A percentile compares a stretch with the other conserved stretches of the same genome.
These are phyloP conservation scores for Eragrostis curvula DNA, from an alignment of 176 grass and related monocot species.

Conservation along the genomic window DNA sequence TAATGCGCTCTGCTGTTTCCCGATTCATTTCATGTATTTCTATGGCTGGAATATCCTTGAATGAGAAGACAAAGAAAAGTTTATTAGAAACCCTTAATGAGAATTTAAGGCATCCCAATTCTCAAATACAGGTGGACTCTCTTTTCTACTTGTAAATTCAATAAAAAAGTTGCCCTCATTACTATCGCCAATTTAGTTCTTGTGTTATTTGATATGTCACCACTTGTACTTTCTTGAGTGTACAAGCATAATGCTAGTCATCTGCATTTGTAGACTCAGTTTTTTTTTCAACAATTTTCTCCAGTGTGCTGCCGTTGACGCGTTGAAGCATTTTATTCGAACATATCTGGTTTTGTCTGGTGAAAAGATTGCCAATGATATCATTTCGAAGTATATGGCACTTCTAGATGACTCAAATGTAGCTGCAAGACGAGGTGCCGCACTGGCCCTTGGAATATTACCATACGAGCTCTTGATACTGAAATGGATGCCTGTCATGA, in stretches of 20 bases:
- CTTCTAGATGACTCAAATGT: constrained; percentile 94
- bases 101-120: constrained; percentile 92
- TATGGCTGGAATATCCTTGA: constrained; percentile 74
- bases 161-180: neutral
- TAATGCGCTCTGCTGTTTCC: constrained; percentile 91
- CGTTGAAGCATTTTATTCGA: constrained; percentile 88
- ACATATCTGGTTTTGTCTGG: constrained; percentile 76
- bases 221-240: neutral
- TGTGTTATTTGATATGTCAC: constrained; percentile 2
- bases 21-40: constrained; percentile 93
- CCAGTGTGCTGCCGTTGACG: constrained; percentile 77
- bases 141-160: constrained; percentile 17
- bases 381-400: constrained; percentile 67
- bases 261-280: constrained; percentile 37
- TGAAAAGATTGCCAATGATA: constrained; percentile 62
- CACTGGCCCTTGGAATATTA: constrained; percentile 87
- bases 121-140: constrained; percentile 86
- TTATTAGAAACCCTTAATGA: constrained; percentile 95
- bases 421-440: constrained; percentile 91
- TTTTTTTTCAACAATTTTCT: constrained; percentile 40
- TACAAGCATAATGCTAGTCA: constrained; percentile 21
- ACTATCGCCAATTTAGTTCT: constrained; percentile 4
- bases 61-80: constrained; percentile 85
- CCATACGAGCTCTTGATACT: constrained; percentile 76
- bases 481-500: constrained; percentile 78